These are phyloP conservation scores for Naganishia vaughanmartiniae DNA, from an alignment of 768 basidiomycete genomes.

Conservation along the genomic window DNA sequence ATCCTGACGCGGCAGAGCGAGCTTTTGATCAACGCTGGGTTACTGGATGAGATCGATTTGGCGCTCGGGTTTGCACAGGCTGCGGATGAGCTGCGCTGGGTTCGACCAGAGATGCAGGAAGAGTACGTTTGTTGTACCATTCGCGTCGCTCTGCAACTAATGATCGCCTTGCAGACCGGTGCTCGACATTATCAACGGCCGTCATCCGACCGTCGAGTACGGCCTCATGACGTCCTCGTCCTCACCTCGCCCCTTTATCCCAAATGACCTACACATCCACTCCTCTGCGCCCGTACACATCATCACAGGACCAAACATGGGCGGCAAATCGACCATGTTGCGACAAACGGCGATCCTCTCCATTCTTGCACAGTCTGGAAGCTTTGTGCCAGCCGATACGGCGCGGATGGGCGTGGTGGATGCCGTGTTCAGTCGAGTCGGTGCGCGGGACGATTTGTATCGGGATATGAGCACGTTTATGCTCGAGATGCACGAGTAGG, in stretches of 20 bases:
- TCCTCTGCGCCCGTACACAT: conserved; percentile 67
- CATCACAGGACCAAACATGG: conserved; percentile 88
- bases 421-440: conserved; percentile 86
- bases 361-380: conserved; percentile 86
- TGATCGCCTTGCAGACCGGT: conserved; percentile 54
- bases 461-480: conserved; percentile 93
- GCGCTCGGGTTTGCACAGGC: conserved; percentile 74
- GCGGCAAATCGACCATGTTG: conserved; percentile 80
- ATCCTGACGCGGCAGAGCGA: conserved; percentile 53
- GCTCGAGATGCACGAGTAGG: conserved; percentile 55
- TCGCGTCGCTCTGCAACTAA: neutral
- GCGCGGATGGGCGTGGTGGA: conserved; percentile 84
- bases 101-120: conserved; percentile 66
- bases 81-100: conserved; percentile 73
- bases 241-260: conserved; percentile 66
- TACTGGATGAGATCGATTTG: conserved; percentile 85
- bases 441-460: conserved; percentile 91
- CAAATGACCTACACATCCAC: conserved; percentile 71
- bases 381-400: conserved; percentile 83
- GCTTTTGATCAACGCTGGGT: conserved; percentile 70
- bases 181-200: conserved; percentile 71
- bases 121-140: conserved; percentile 58
- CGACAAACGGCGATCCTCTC: conserved; percentile 86
- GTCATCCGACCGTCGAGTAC: conserved; percentile 90
- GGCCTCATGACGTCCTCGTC: conserved; percentile 67